Conservation (phyloP, 495 filamentous ascomycete species). For the Niebla homalea region DNA sequence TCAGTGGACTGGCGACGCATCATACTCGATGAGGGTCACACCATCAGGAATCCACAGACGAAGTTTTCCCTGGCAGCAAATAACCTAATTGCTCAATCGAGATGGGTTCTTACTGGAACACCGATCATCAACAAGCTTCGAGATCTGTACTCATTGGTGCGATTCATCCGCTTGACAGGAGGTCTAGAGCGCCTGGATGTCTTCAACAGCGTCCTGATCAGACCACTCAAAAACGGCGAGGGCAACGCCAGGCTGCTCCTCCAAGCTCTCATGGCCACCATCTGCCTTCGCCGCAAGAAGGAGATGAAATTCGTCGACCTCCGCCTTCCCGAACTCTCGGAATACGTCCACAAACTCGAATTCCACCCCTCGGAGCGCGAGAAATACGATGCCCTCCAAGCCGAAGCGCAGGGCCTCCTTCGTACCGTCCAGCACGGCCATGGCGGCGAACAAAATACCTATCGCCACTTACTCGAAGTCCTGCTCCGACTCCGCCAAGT, state of each 20-base stretch:
- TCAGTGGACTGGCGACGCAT: constrained; percentile 66
- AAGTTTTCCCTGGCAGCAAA: constrained; percentile 57
- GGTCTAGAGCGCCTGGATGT: constrained; percentile 62
- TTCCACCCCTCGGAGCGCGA: constrained; percentile 63
- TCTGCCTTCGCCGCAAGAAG: constrained; percentile 75
- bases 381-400: constrained; percentile 69
- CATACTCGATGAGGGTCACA: constrained; percentile 81
- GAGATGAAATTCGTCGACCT: constrained; percentile 84
- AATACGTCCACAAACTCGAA: constrained; percentile 66
- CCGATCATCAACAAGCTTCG: constrained; percentile 67
- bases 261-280: constrained; percentile 65
- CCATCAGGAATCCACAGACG: constrained; percentile 64
- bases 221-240: constrained; percentile 51
- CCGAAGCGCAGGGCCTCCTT: constrained; percentile 63
- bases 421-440: constrained; percentile 38
- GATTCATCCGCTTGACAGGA: constrained; percentile 65
- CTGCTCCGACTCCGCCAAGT: constrained; percentile 75
- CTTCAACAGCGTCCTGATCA: constrained; percentile 62
- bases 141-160: constrained; percentile 69
- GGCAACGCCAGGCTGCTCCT: constrained; percentile 48
- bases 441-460: constrained; percentile 33
- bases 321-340: constrained; percentile 61
- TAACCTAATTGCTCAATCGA: constrained; percentile 51
- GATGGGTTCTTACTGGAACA: constrained; percentile 76
- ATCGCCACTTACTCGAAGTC: constrained; percentile 64